A percentile compares a stretch with the other conserved stretches of the same genome.
Conservation (phyloP, 2,329 filamentous ascomycete genomes). For the Penicillium psychrosexuale region DNA sequence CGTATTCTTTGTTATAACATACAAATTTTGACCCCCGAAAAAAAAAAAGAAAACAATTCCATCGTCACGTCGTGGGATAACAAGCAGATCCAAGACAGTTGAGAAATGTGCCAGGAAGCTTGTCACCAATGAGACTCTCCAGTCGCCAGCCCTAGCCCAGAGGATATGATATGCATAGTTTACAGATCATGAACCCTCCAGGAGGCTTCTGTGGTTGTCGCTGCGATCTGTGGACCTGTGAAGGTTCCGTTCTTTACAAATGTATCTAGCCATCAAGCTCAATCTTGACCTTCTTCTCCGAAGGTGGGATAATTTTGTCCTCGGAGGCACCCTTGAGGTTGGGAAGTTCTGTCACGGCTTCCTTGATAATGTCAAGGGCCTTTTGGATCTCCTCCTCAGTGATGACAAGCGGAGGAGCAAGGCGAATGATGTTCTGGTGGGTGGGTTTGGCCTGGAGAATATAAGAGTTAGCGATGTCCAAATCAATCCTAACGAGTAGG, state of each 20-base stretch:
- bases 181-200: not conserved
- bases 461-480: not conserved
- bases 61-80: conserved; percentile 17
- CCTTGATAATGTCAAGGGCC: conserved; percentile 74
- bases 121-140: not conserved
- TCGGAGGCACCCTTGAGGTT: conserved; percentile 57
- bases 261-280: conserved; percentile 53
- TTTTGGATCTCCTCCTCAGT: conserved; percentile 79
- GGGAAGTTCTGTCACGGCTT: conserved; percentile 78
- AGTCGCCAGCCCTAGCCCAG: not conserved
- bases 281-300: conserved; percentile 62
- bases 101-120: not conserved
- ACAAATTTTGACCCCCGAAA: not conserved
- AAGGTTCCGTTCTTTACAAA: not conserved
- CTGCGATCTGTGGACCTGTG: not conserved
- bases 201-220: not conserved
- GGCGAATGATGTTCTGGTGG: conserved; percentile 95
- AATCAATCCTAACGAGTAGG: not conserved
- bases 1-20: conserved; percentile 5
- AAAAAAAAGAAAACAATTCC: conserved; percentile 8
- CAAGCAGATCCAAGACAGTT: not conserved
- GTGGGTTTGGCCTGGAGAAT: conserved; percentile 88
- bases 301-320: conserved; percentile 54
- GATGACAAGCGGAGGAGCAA: conserved; percentile 95
- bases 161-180: not conserved